Percentiles rank a stretch among this genome's conserved stretches.
Evolutionary conservation across 179 eudicot species (phyloP).

Genomic region (Spinacia oleracea): DNA sequence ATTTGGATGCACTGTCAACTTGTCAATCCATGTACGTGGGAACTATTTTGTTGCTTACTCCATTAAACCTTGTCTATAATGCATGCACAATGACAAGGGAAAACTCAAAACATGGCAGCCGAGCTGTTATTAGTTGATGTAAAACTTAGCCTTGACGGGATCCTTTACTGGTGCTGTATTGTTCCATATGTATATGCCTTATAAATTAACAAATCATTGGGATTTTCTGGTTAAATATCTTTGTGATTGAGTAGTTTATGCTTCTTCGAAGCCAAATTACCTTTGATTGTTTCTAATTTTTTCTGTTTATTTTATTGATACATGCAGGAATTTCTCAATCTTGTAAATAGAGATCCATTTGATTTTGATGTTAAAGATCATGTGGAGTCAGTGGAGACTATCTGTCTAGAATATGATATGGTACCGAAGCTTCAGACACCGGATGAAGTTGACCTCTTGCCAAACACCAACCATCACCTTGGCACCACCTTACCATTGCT

Average conservation of each 20-base stretch:
- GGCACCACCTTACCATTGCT: constrained; percentile 50
- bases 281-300: neutral
- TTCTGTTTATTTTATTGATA: neutral
- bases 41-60: constrained; percentile 6
- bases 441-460: constrained; percentile 44
- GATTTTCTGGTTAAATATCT: neutral
- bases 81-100: constrained; percentile 4
- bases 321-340: constrained; percentile 53
- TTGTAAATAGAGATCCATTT: constrained; percentile 32
- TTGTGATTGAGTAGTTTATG: neutral
- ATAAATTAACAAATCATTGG: neutral
- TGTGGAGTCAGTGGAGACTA: constrained; percentile 51
- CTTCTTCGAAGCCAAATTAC: neutral
- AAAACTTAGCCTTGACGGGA: neutral
- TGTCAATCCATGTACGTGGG: constrained; percentile 3
- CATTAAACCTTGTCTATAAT: neutral
- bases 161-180: neutral
- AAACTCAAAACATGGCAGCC: neutral
- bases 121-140: neutral
- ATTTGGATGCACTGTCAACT: constrained; percentile 3
- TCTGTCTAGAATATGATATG: constrained; percentile 33
- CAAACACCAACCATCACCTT: constrained; percentile 31
- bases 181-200: neutral
- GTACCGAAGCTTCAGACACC: constrained; percentile 39
- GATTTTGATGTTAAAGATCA: constrained; percentile 47